Evolutionary conservation across 768 basidiomycete species (phyloP).

Genomic region (Suillus ampliporus): DNA sequence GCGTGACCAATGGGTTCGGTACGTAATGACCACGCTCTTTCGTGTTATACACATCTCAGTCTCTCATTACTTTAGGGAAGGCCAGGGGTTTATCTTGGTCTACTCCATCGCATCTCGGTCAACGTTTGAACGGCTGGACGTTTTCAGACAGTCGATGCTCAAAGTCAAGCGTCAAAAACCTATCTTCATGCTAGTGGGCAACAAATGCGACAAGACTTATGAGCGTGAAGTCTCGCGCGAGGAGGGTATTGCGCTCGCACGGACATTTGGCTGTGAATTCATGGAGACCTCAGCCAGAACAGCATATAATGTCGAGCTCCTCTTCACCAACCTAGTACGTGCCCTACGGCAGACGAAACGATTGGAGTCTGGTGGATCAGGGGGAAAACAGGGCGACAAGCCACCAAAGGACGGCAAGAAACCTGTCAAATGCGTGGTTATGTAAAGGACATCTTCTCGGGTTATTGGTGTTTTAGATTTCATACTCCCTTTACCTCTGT

Average conservation of each 20-base stretch:
- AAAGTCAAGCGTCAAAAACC: slow-evolving; percentile 87
- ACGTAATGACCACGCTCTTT: slow-evolving; percentile 36
- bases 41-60: slow-evolving; percentile 14
- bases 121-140: slow-evolving; percentile 88
- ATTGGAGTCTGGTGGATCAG: slow-evolving; percentile 51
- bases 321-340: slow-evolving; percentile 89
- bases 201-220: slow-evolving; percentile 93
- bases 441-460: slow-evolving; percentile 73
- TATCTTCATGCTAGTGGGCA: slow-evolving; percentile 93
- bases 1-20: slow-evolving; percentile 98
- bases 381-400: slow-evolving; percentile 46
- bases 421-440: slow-evolving; percentile 73
- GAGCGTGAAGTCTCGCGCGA: slow-evolving; percentile 91
- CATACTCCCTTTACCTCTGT: slow-evolving; percentile 68
- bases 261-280: slow-evolving; percentile 88
- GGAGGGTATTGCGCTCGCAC: slow-evolving; percentile 83
- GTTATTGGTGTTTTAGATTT: slow-evolving; percentile 71
- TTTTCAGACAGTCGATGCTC: slow-evolving; percentile 88
- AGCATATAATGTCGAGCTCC: slow-evolving; percentile 86
- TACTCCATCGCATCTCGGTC: slow-evolving; percentile 96
- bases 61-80: slow-evolving; percentile 65
- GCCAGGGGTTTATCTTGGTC: slow-evolving; percentile 96
- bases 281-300: slow-evolving; percentile 98
- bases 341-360: slow-evolving; percentile 73
- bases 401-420: slow-evolving; percentile 51